Evolutionary conservation across 148 eudicot genomes (phyloP), one percentile per base, ranked within the genome.

Genomic region (Rhododendron henanense): DNA sequence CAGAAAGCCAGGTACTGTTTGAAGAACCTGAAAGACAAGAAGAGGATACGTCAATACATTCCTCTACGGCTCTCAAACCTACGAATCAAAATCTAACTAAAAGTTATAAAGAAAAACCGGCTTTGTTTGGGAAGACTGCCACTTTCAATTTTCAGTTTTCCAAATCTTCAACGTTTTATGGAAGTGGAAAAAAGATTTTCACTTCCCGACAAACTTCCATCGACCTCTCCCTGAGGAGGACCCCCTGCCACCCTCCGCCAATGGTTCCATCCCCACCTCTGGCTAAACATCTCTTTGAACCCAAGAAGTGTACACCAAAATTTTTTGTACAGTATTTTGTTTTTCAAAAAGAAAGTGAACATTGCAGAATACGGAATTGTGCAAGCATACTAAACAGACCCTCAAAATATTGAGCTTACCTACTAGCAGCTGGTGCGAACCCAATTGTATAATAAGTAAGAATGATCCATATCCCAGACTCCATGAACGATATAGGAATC

Each of bases 391-490:
- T 8, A n/a, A 23, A n/a, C 37, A 10, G 37, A 69, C 75, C 37
- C 18, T 28, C 37, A 69, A 28, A 28, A 11, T 33, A 28, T 71
- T 71, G 76, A 71, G 39, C 41, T 71, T 71, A 71, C 91, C 90
- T 86, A 51, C 80, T 75, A 25, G 88, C 86, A 1, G 82, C 71
- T 61, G 90, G 92, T 48, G 92, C 90, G 65, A 90, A 90, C 51
- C 92, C 92, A 48, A 88, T 88, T 2, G 92, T 90, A 84, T 90
- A 90, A 85, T 90, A 90, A 10, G 92, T 90, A 50, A 90, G 79
- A 82, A 85, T 63, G 28, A 87, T 80, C 92, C 92, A 90, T 84
- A 90, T 88, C n/a, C 59, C 87, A 2, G 92, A 88, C 76, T 90
- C 92, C 84, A 88, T 83, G 25, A 90, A 10, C 1, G 92, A 90